These are phyloP conservation scores for Fusarium pilosicola DNA, from an alignment of 2,329 filamentous ascomycete genomes.

Conservation along the genomic window DNA sequence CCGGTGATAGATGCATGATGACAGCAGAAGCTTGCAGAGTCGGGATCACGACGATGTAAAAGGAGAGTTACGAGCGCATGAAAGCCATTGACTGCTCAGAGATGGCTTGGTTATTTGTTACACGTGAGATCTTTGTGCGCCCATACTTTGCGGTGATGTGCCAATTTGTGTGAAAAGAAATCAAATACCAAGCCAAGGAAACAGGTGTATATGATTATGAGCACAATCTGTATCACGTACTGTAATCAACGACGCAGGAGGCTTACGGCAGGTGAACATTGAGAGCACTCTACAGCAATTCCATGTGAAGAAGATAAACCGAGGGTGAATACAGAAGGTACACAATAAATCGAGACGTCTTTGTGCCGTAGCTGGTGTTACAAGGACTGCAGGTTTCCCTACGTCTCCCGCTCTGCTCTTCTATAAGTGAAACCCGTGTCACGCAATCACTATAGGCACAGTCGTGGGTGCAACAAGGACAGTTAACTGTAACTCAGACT, in stretches of 20 bases:
- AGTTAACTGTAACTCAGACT: not conserved
- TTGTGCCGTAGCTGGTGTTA: not conserved
- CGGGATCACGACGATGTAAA: not conserved
- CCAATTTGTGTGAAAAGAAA: not conserved
- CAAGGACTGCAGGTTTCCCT: conserved; percentile 10
- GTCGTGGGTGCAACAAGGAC: not conserved
- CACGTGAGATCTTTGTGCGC: not conserved
- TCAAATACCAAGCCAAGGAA: not conserved
- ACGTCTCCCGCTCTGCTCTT: conserved; percentile 1
- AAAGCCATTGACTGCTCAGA: not conserved
- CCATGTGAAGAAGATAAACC: not conserved
- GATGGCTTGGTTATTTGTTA: not conserved
- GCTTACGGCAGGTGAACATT: not conserved
- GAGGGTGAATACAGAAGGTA: not conserved
- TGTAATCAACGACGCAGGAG: not conserved
- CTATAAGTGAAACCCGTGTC: conserved; percentile 18
- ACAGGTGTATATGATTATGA: not conserved
- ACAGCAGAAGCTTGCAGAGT: not conserved
- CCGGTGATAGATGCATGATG: conserved; percentile 22
- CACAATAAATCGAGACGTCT: not conserved
- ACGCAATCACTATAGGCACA: conserved; percentile 15
- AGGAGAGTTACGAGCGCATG: not conserved
- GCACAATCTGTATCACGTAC: conserved; percentile 14
- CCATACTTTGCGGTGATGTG: not conserved
- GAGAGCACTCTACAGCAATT: not conserved